Base-by-base conservation (phyloP, 2,329 filamentous ascomycete genomes). In the Daldinia eschscholtzii region DNA sequence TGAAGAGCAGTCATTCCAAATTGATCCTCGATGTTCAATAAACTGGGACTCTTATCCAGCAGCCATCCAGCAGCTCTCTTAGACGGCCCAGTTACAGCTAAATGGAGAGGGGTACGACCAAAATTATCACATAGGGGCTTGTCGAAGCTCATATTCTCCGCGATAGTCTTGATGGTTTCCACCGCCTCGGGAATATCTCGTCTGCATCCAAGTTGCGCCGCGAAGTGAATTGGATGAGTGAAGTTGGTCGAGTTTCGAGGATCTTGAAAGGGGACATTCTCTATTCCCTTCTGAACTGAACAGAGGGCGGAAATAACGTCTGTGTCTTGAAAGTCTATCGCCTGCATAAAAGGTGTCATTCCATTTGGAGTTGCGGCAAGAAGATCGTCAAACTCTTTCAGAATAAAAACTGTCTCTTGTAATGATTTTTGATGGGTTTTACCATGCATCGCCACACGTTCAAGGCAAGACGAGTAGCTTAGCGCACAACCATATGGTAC, bases 181-280 rank as follows among this genome's bases (percentile, higher is more conserved):
- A 67, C 4, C 26, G 55, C 56, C 33, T 67, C 57, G 13, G 50
- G 56, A 15, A 67, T 52, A 52, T 67, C 60, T 9, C 65, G 60
- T 20, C 65, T 50, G 41, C 48, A 48, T 39, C 53, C 60, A 12
- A 63, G 41, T 33, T 67, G 60, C 10, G 56, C 56, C 7, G 65
- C 65, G 18, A 63, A 64, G 37, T 67, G 59, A 23, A 67, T 61
- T 20, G 65, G 60, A 12, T 28, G 37, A 35, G 41, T 53, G 42
- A 67, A 67, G 20, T 46, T 46, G 10, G 18, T 6, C 20, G 42
- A 6, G 20, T 46, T 46, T 46, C 20, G 20, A 26, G 42, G 42
- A 10, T 46, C 42, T 0, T 13, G 20, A 2, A 46, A 46, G 42
- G 42, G 42, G 10, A 23, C 5, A 12, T 3, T 46, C 6, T 23